Evolutionary conservation across 345 rosid species (phyloP).

Genomic region (Noccaea bulbosa): DNA sequence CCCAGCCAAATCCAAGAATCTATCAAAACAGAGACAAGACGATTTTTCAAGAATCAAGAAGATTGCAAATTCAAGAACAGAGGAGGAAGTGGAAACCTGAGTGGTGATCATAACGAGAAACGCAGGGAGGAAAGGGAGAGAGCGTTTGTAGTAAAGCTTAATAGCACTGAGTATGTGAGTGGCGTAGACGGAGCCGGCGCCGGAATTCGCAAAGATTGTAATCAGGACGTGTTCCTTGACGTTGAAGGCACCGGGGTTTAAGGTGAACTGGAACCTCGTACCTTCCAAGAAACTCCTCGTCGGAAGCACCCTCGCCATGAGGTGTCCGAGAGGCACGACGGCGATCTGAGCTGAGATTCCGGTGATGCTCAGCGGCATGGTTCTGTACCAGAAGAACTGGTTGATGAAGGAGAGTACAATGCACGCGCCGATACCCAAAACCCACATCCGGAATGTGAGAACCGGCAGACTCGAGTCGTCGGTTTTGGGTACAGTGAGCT

Average conservation of each 20-base stretch:
- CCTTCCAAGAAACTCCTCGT: conserved; percentile 51
- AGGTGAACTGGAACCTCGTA: conserved; percentile 53
- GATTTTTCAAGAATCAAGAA: not conserved
- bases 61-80: not conserved
- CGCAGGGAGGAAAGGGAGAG: conserved; percentile 64
- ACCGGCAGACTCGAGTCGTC: conserved; percentile 70
- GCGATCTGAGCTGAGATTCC: conserved; percentile 83
- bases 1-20: conserved; percentile 92
- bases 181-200: conserved; percentile 80
- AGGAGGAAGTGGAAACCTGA: conserved; percentile 54
- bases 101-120: conserved; percentile 75
- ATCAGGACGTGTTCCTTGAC: conserved; percentile 90
- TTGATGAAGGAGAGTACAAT: conserved; percentile 67
- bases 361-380: conserved; percentile 53
- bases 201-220: conserved; percentile 78
- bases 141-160: conserved; percentile 63
- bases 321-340: conserved; percentile 75
- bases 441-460: conserved; percentile 87
- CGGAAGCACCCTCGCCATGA: conserved; percentile 65
- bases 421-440: conserved; percentile 66
- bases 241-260: conserved; percentile 88
- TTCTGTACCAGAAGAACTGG: conserved; percentile 93
- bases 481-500: conserved; percentile 76
- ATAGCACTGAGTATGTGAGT: conserved; percentile 75
- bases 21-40: conserved; percentile 23